Evolutionary conservation across 805 yeast species (phyloP).

Genomic region (Hanseniaspora taiwanica): DNA sequence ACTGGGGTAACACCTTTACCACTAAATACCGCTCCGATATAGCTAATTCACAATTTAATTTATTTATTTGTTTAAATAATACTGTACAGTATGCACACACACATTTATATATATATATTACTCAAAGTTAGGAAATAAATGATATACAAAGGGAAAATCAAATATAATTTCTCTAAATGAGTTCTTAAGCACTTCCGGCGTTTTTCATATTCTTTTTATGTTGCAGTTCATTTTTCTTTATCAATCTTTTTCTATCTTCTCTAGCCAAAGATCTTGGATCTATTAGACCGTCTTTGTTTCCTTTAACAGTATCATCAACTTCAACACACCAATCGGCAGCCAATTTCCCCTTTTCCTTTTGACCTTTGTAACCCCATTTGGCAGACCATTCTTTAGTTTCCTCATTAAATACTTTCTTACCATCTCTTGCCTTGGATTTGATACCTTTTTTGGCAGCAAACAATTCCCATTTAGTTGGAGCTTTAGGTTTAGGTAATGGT

Average conservation of each 20-base stretch:
- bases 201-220: conserved; percentile 66
- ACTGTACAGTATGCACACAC: too few relatives aligned
- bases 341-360: conserved; percentile 51
- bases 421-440: conserved; percentile 75
- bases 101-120: too few relatives aligned
- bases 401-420: conserved; percentile 83
- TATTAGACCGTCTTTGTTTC: conserved; percentile 47
- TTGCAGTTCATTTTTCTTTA: conserved; percentile 75
- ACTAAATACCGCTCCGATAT: too few relatives aligned
- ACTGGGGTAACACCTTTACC: too few relatives aligned
- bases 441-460: conserved; percentile 96
- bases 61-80: too few relatives aligned
- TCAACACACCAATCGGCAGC: conserved; percentile 96
- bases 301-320: conserved; percentile 61
- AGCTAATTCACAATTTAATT: too few relatives aligned
- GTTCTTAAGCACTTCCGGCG: conserved; percentile 1
- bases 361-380: conserved; percentile 96
- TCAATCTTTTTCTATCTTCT: conserved; percentile 68
- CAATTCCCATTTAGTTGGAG: conserved; percentile 91
- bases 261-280: conserved; percentile 81
- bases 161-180: neutral
- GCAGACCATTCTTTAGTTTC: conserved; percentile 90
- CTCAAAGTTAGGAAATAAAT: too few relatives aligned
- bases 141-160: too few relatives aligned
- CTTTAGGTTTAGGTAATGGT: conserved; percentile 83